Evolutionary conservation across 1,139 yeast species (phyloP), one percentile per base, ranked within the genome.

Genomic region (Hansenula lynferdii): DNA sequence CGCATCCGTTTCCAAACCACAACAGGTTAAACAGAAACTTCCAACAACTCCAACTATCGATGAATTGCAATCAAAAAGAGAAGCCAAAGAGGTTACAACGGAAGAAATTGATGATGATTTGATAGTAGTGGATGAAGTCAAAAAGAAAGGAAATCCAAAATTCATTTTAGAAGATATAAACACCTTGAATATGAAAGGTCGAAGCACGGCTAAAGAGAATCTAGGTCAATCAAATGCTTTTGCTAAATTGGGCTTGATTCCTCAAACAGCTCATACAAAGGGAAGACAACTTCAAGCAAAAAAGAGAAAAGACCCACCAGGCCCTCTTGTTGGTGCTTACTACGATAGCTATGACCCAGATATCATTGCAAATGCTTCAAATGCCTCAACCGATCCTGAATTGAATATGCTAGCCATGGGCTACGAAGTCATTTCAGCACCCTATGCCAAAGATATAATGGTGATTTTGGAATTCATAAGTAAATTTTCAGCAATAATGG

Each of bases 361-460:
- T 17, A 11, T 24, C 3, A 16, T 37, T 2, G 19, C 24, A 17
- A 3, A n/a, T n/a, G n/a, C 6, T 3, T 5, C n/a, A 6, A 8
- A 18, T 6, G 12, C 35, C 20, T 5, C 33, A 1, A 32, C 28
- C 12, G 38, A 35, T 22, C 34, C 41, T 3, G 45, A 39, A 3
- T 14, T 36, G 1, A 45, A 43, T 7, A 28, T 38, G 28, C 28
- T 53, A 27, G 56, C 57, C 1, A 29, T 53, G 8, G 57, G 57
- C 0, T 52, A 37, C 34, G 46, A 53, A 30, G 54, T 62, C 40
- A 62, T 51, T 42, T 56, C 64, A 6, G 50, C 72, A 0, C 69
- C 71, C 2, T 69, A 65, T 48, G 80, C 77, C 0, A 61, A 60
- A 27, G 77, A 72, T 45, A 62, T 75, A 14, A 44, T 71, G 19